These are phyloP conservation scores for Amanita thiersii DNA, from an alignment of 768 basidiomycete species.

Conservation along the genomic window DNA sequence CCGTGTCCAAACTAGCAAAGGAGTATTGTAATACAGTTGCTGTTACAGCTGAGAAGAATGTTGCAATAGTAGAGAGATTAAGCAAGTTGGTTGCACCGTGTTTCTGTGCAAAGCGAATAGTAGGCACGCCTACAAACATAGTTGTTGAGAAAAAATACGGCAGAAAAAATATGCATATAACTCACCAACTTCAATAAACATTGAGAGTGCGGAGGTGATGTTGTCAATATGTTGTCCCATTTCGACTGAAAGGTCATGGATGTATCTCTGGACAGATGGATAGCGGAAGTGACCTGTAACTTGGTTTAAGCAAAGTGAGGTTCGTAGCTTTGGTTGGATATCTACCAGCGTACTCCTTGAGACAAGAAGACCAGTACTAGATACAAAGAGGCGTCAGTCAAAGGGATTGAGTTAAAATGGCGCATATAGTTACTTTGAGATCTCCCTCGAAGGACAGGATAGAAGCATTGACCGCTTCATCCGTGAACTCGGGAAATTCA, in stretches of 20 bases:
- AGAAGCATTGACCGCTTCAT: constrained; percentile 62
- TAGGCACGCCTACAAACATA: constrained; percentile 51
- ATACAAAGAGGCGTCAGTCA: constrained; percentile 6
- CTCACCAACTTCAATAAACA: constrained; percentile 72
- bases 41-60: constrained; percentile 71
- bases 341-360: constrained; percentile 53
- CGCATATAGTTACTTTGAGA: constrained; percentile 39
- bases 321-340: background rate
- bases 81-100: constrained; percentile 63
- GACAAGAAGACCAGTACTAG: constrained; percentile 73
- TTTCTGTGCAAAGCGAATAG: constrained; percentile 69
- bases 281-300: constrained; percentile 72
- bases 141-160: background rate
- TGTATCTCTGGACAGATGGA: constrained; percentile 64
- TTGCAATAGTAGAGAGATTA: constrained; percentile 70
- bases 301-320: constrained; percentile 1
- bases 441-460: constrained; percentile 64
- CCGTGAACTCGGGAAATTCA: constrained; percentile 73
- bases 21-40: constrained; percentile 70
- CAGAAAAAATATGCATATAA: background rate
- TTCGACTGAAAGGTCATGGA: constrained; percentile 67
- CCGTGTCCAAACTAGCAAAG: constrained; percentile 28
- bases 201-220: constrained; percentile 57
- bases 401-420: background rate
- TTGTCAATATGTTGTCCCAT: constrained; percentile 69